phyloP scores from a whole-genome alignment of 345 rosid genomes.

The Chamaenerion angustifolium region DNA sequence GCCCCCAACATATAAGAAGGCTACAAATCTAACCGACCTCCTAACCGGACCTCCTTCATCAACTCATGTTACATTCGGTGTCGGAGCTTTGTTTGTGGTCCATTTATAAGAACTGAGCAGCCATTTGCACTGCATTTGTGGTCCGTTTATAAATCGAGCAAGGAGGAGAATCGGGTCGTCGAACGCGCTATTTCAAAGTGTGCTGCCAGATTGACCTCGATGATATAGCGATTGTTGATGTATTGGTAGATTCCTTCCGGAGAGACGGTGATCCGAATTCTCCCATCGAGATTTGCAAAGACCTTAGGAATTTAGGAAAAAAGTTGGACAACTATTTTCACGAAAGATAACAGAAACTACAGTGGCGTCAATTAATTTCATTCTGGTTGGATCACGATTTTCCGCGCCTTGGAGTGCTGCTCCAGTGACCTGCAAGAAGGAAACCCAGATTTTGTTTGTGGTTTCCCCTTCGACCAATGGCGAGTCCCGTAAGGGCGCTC shows the following conservation, averaged over 20 bases:
- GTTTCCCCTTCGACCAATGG: too few relatives aligned
- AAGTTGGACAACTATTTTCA: too few relatives aligned
- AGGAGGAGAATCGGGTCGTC: constrained; percentile 21
- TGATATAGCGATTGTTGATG: constrained; percentile 50
- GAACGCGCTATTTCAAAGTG: constrained; percentile 64
- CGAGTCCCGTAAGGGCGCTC: too few relatives aligned
- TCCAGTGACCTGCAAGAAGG: too few relatives aligned
- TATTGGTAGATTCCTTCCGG: constrained; percentile 60
- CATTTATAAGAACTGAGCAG: constrained; percentile 48
- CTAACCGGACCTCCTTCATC: constrained; percentile 1
- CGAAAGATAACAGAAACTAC: too few relatives aligned
- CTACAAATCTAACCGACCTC: constrained; percentile 15
- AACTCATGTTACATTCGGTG: background rate
- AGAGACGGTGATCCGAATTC: constrained; percentile 34
- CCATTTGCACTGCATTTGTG: constrained; percentile 85
- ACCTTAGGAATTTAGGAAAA: constrained; percentile 39
- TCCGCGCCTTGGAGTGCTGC: too few relatives aligned
- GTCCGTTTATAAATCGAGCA: constrained; percentile 25
- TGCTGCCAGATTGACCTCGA: constrained; percentile 39
- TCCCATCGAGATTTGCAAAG: constrained; percentile 88
- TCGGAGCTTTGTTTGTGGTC: constrained; percentile 27
- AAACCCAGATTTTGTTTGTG: too few relatives aligned
- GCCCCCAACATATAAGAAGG: background rate
- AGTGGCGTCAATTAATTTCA: too few relatives aligned
- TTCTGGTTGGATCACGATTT: too few relatives aligned